Conservation (phyloP, 768 basidiomycete genomes). For the Agrocybe chaxingu region DNA sequence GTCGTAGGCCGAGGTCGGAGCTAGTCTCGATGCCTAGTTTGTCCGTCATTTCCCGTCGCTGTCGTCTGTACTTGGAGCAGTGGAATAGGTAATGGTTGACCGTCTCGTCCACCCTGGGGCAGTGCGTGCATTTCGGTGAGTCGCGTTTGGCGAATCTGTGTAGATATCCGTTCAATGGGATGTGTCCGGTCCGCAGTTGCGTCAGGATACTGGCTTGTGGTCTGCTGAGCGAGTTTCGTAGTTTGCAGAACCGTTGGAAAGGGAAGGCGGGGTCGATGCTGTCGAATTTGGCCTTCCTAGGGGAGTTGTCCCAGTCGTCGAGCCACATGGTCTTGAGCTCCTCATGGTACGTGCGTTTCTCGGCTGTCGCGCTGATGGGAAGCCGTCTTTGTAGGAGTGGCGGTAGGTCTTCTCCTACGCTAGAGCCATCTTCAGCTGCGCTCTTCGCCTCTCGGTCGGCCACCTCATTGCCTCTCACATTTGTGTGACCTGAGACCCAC, state of each 20-base stretch:
- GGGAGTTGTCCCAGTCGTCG: constrained; percentile 9
- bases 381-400: background rate
- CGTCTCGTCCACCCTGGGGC: too few species aligned
- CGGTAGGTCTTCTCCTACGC: constrained; percentile 6
- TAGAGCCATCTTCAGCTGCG: constrained; percentile 8
- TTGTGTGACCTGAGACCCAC: constrained; percentile 25
- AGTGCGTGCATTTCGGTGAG: too few species aligned
- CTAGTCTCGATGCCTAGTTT: too few species aligned
- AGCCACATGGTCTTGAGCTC: constrained; percentile 8
- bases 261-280: constrained; percentile 12
- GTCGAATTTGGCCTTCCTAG: constrained; percentile 1
- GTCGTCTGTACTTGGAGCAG: too few species aligned
- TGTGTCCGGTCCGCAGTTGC: constrained; percentile 10
- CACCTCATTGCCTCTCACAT: constrained; percentile 22
- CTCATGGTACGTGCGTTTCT: constrained; percentile 6
- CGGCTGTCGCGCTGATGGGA: constrained; percentile 14
- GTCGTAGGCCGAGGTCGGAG: too few species aligned
- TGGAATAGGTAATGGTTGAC: too few species aligned
- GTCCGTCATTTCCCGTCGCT: too few species aligned
- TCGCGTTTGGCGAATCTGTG: too few species aligned
- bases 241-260: constrained; percentile 10
- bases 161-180: too few species aligned
- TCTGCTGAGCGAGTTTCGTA: background rate
- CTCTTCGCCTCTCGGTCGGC: constrained; percentile 25
- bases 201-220: constrained; percentile 14